Conservation (phyloP, 768 basidiomycete genomes). For the Phylloporus sp. region DNA sequence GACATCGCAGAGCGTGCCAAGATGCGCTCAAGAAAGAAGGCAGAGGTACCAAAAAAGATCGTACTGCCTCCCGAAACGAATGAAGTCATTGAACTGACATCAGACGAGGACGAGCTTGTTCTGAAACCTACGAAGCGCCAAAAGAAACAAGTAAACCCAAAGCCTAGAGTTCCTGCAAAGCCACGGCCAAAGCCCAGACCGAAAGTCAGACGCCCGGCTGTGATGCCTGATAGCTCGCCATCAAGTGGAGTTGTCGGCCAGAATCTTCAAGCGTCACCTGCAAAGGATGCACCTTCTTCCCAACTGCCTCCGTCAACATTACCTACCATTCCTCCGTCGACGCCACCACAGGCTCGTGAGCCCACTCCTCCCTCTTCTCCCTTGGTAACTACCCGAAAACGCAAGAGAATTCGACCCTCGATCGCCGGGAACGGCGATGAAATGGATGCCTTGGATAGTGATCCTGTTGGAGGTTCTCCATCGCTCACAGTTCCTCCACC, state of each 20-base stretch:
- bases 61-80: constrained; percentile 2
- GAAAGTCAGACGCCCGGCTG: constrained; percentile 13
- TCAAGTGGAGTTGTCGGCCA: constrained; percentile 5
- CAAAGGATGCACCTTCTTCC: constrained; percentile 19
- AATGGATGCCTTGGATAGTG: constrained; percentile 9
- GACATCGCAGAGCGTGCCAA: constrained; percentile 59
- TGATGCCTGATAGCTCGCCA: constrained; percentile 18
- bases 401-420: constrained; percentile 19
- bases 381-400: constrained; percentile 19
- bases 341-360: constrained; percentile 21
- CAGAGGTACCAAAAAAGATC: constrained; percentile 17
- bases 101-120: constrained; percentile 40
- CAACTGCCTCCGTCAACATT: constrained; percentile 35
- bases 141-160: constrained; percentile 29
- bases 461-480: not conserved
- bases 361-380: constrained; percentile 26
- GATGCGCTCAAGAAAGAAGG: constrained; percentile 43
- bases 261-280: constrained; percentile 33
- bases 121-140: constrained; percentile 30
- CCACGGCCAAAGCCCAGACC: constrained; percentile 25
- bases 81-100: constrained; percentile 46
- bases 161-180: constrained; percentile 25
- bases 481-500: constrained; percentile 34
- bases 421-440: constrained; percentile 12
- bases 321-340: constrained; percentile 24